Conservation (phyloP, 176 grass and related monocot genomes). For the Oryza glaberrima region DNA sequence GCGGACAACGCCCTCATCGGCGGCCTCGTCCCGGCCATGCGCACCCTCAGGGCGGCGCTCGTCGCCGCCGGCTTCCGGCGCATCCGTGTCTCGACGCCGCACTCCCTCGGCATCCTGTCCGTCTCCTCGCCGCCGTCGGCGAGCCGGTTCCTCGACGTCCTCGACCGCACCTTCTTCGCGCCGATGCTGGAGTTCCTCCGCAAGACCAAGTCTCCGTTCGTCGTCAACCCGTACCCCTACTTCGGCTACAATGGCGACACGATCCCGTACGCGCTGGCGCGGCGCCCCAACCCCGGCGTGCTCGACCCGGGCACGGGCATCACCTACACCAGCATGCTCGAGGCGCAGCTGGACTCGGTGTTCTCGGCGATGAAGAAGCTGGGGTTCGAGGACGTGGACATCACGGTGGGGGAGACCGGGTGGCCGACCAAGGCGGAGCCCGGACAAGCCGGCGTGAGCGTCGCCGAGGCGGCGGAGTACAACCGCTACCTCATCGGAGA, state of each 20-base stretch:
- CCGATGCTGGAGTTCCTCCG: conserved; percentile 87
- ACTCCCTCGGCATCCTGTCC: conserved; percentile 70
- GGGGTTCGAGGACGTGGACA: conserved; percentile 78
- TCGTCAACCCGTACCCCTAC: conserved; percentile 93
- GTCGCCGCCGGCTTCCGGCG: conserved; percentile 46
- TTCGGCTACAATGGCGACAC: conserved; percentile 84
- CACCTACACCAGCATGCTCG: conserved; percentile 86
- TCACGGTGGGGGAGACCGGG: conserved; percentile 81
- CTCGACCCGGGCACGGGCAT: conserved; percentile 63
- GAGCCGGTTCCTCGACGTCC: conserved; percentile 64
- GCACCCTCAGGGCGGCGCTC: conserved; percentile 50
- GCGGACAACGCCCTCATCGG: conserved; percentile 60
- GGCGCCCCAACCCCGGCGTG: conserved; percentile 58
- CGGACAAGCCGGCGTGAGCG: conserved; percentile 66
- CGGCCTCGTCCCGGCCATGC: conserved; percentile 79
- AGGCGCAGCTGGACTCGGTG: conserved; percentile 86
- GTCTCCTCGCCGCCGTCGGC: conserved; percentile 61
- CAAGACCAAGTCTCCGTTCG: conserved; percentile 55
- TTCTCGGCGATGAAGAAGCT: conserved; percentile 80
- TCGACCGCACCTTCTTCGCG: conserved; percentile 49
- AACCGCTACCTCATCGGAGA: conserved; percentile 59
- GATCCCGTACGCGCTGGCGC: conserved; percentile 70
- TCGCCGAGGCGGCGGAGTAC: conserved; percentile 63
- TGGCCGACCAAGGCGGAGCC: conserved; percentile 78
- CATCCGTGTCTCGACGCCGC: conserved; percentile 81